Conservation (phyloP, 139 green algal species). For the Mesostigma viride region DNA sequence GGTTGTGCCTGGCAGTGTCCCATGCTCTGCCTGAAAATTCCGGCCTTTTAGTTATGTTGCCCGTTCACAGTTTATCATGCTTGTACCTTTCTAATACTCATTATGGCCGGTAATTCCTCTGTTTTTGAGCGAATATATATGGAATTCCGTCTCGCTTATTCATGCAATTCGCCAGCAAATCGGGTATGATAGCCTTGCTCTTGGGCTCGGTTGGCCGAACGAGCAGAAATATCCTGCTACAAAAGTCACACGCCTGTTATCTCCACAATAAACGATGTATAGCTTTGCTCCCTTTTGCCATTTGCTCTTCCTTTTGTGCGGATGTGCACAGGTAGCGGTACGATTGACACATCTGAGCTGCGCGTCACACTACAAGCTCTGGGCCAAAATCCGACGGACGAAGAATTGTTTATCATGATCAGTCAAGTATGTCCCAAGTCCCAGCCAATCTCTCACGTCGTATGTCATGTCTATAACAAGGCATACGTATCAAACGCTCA, state of each 20-base stretch:
- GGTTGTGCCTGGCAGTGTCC: neutral
- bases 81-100: neutral
- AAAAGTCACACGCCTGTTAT: no score
- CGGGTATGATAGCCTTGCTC: neutral
- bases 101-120: neutral
- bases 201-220: no score
- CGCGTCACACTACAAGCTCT: conserved; percentile 43
- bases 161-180: neutral
- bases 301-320: neutral
- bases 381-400: conserved; percentile 49
- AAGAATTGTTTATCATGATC: conserved; percentile 65
- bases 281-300: neutral
- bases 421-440: conserved; percentile 38
- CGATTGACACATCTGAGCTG: conserved; percentile 57
- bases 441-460: no score
- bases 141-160: neutral
- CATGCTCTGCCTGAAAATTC: no score
- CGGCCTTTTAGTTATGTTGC: neutral
- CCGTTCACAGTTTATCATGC: neutral
- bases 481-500: no score
- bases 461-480: no score
- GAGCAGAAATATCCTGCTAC: no score
- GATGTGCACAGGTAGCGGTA: conserved; percentile 32
- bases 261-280: neutral
- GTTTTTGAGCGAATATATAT: neutral